phyloP scores from a whole-genome alignment of 2,329 filamentous ascomycete genomes.

The Leptographium lundbergii region DNA sequence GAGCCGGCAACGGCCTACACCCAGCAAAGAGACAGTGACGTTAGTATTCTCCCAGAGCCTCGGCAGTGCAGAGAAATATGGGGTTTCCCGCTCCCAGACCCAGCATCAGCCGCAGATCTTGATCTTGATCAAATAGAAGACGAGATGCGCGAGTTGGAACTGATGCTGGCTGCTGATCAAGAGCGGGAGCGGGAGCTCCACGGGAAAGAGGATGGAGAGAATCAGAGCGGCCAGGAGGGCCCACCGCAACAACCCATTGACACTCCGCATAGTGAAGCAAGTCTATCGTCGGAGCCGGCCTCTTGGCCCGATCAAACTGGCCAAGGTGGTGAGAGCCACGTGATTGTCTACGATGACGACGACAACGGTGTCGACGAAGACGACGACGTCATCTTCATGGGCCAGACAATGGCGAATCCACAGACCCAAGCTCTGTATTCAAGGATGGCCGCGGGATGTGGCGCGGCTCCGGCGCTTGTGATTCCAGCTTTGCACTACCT shows the following conservation, averaged over 20 bases:
- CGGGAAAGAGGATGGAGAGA: neutral
- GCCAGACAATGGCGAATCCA: neutral
- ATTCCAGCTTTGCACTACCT: slow-evolving; percentile 5
- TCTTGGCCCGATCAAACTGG: neutral
- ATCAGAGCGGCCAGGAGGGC: neutral
- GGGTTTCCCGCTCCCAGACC: neutral
- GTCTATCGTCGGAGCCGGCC: neutral
- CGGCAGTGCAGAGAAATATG: neutral
- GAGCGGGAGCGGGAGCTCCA: neutral
- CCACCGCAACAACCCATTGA: slow-evolving; percentile 1
- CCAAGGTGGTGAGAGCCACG: neutral
- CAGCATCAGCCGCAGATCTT: neutral
- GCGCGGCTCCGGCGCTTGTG: neutral
- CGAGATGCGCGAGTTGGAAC: neutral
- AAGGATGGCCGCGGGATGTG: neutral
- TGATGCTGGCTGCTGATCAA: neutral
- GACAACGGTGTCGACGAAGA: neutral
- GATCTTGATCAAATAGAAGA: neutral
- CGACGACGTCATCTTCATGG: neutral
- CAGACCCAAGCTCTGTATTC: neutral
- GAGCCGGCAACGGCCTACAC: neutral
- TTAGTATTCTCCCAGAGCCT: slow-evolving; percentile 3
- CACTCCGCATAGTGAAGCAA: neutral
- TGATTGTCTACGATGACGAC: neutral
- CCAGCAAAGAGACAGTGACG: neutral